Base-by-base conservation (phyloP, 805 yeast species). In the Starmerella scarabaei region DNA sequence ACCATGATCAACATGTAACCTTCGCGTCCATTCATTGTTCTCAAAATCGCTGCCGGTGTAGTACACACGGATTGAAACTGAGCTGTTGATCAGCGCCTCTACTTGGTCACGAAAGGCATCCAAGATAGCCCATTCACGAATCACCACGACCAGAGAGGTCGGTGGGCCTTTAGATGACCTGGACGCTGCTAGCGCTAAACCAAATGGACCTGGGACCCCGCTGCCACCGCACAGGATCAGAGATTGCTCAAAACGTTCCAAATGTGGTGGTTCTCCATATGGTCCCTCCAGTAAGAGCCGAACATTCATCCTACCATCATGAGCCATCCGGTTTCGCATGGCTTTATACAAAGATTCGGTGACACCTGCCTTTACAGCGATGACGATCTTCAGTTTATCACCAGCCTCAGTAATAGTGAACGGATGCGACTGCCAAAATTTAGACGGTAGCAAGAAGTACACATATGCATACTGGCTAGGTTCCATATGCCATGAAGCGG, bases 401-500 rank as follows among this genome's bases (percentile, higher is more conserved):
- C 32, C 41, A 3, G 4, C 18, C n/a, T 33, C 34, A 17, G 42
- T 38, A 9, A 57, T 43, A 1, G 86, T 75, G 58, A 80, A 78
- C 2, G 88, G 86, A 55, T 80, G 85, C 4, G 78, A 71, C 54
- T 79, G 83, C 77, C 78, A 78, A 55, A 77, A 73, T 21, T 67
- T 60, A 3, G 60, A 53, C 17, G 70, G 65, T 33, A 71, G 62
- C 42, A 76, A 45, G 57, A 53, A 46, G 38, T 46, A 41, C 7
- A 46, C 21, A 20, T 41, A 46, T 6, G 43, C 50, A 24, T 35
- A 46, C 24, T 46, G 50, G 11, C 43, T 28, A 1, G 50, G 46
- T 6, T 35, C 35, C 14, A 35, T 33, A 5, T 28, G 20, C 49
- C 45, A 42, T 4, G n/a, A 26, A 6, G 14, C 5, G 8, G 49